Evolutionary conservation across 2,329 filamentous ascomycete species (phyloP), one percentile per base, ranked within the genome.

Genomic region (Fonsecaea nubica): DNA sequence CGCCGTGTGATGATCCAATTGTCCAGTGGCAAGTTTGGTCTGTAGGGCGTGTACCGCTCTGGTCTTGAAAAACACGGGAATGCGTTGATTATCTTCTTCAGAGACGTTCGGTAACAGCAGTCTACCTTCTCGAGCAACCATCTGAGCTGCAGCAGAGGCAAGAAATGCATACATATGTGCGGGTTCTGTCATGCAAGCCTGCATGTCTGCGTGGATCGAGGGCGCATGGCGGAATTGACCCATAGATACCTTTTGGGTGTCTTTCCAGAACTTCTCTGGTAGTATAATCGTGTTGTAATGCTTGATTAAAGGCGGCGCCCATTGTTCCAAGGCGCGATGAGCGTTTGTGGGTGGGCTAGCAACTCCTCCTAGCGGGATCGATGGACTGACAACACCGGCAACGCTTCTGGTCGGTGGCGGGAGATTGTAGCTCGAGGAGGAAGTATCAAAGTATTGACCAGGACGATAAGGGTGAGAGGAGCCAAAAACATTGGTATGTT

Each of bases 81-180:
- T 52, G 6, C 67, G 62, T 4, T 62, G 58, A 32, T n/a, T 36
- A 13, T 69, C 64, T 36, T 63, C 62, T n/a, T 65, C 55, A 7
- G 63, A 45, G n/a, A 62, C 60, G 36, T 63, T 58, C 38, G 67
- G 67, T 42, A 72, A 25, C 15, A 71, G 42, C 10, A 72, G 59
- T 40, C 59, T 53, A 18, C 67, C 69, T 61, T 69, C 67, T 38
- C 57, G 59, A 35, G 42, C 55, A 45, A 71, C 50, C 67, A 71
- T 69, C 25, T 69, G 64, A 18, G 55, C 55, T 5, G 68, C 61
- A 10, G 63, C 63, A 25, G 61, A 50, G 33, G 70, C 67, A 10
- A 72, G 69, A 25, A 71, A 64, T 38, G 69, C 56, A 48, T 71
- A 72, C 62, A 71, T 60, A 30, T 72, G 67, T 8, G 70, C 64